A percentile compares a stretch with the other conserved stretches of the same genome.
Conservation (phyloP, 495 filamentous ascomycete genomes). For the Saxophila tyrrhenica region DNA sequence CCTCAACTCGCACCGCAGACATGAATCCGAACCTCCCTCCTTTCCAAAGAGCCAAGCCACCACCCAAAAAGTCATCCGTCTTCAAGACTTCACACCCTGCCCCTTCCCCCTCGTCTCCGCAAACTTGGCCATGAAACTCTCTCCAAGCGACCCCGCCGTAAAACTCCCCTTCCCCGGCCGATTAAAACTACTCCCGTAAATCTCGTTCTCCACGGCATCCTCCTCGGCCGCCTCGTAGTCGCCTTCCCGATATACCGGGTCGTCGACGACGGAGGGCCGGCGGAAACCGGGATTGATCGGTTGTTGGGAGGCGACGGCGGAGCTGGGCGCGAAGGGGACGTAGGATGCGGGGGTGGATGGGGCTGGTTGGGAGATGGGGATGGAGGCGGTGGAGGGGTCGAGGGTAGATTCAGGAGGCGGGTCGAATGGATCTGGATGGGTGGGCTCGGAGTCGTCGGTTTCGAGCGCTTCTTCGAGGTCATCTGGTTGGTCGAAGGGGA, state of each 20-base stretch:
- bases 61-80: too few species aligned
- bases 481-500: background rate
- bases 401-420: background rate
- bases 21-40: too few species aligned
- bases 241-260: conserved; percentile 5
- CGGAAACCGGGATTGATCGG: conserved; percentile 13
- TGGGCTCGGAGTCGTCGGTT: conserved; percentile 2
- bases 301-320: conserved; percentile 7
- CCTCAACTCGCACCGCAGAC: too few species aligned
- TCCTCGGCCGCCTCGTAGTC: conserved; percentile 6
- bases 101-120: conserved; percentile 1
- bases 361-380: background rate
- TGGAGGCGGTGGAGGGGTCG: background rate
- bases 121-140: conserved; percentile 16
- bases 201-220: conserved; percentile 2
- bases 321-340: conserved; percentile 1
- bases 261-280: conserved; percentile 6
- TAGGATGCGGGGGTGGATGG: background rate
- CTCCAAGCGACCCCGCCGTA: conserved; percentile 8
- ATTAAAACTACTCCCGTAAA: conserved; percentile 8
- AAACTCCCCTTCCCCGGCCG: conserved; percentile 5
- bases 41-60: too few species aligned
- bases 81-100: background rate
- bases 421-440: background rate
- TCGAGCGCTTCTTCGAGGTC: conserved; percentile 5